Evolutionary conservation across 257 asterid species (phyloP).

Genomic region (Solanum peruvianum): DNA sequence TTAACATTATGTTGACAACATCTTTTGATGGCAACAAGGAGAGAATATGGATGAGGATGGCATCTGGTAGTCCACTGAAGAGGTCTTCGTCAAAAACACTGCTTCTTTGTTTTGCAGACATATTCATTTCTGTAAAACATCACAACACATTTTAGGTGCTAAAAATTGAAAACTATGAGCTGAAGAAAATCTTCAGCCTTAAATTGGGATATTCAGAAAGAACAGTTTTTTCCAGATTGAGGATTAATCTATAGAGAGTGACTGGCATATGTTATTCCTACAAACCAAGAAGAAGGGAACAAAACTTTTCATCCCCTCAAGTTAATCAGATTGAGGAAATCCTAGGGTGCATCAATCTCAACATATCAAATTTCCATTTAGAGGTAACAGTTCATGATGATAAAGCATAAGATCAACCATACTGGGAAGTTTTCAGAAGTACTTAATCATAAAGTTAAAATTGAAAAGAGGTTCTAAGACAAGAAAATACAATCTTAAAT

Average conservation of each 20-base stretch:
- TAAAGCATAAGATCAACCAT: neutral
- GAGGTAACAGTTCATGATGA: neutral
- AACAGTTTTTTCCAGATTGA: neutral
- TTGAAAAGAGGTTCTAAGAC: neutral
- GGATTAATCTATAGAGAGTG: neutral
- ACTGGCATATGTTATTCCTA: neutral
- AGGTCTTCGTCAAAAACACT: neutral
- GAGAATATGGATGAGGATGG: constrained; percentile 13
- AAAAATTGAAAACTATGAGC: neutral
- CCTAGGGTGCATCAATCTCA: neutral
- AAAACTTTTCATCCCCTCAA: neutral
- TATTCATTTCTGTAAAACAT: neutral
- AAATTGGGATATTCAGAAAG: neutral
- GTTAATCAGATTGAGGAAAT: neutral
- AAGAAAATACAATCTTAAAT: neutral
- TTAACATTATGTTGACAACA: neutral
- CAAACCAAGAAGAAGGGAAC: neutral
- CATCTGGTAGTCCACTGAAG: constrained; percentile 16
- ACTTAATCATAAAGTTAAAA: neutral
- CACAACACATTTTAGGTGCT: neutral
- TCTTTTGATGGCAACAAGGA: constrained; percentile 15
- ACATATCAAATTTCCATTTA: neutral
- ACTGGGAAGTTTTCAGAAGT: neutral
- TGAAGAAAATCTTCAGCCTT: neutral
- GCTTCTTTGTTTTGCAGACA: neutral